These are phyloP conservation scores for Colletotrichum spinosum DNA, from an alignment of 2,329 filamentous ascomycete species.

Conservation along the genomic window DNA sequence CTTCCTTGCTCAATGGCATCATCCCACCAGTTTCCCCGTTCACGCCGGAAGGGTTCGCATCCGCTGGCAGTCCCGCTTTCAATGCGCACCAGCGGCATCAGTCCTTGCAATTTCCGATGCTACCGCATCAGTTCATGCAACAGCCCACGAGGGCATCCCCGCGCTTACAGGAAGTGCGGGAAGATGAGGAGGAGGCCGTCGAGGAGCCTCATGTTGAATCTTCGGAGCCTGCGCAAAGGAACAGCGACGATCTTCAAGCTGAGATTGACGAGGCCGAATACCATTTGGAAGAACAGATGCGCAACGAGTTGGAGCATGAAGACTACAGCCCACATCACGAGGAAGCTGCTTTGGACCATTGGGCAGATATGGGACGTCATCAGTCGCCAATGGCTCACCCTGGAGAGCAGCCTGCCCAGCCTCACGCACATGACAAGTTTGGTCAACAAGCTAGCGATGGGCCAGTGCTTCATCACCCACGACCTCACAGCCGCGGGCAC, in stretches of 20 bases:
- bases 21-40: slow-evolving; percentile 75
- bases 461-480: slow-evolving; percentile 75
- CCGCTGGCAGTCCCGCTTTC: slow-evolving; percentile 53
- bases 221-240: slow-evolving; percentile 59
- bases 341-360: slow-evolving; percentile 41
- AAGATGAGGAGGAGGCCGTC: slow-evolving; percentile 74
- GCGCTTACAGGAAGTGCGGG: slow-evolving; percentile 77
- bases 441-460: slow-evolving; percentile 65
- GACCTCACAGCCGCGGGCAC: slow-evolving; percentile 79
- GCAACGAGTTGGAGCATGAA: slow-evolving; percentile 82
- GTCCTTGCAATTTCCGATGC: slow-evolving; percentile 68
- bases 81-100: slow-evolving; percentile 68
- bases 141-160: slow-evolving; percentile 68
- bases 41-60: slow-evolving; percentile 61
- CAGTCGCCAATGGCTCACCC: slow-evolving; percentile 48
- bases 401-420: slow-evolving; percentile 60
- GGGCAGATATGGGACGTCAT: slow-evolving; percentile 15
- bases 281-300: slow-evolving; percentile 82
- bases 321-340: slow-evolving; percentile 77
- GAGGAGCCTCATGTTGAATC: slow-evolving; percentile 66
- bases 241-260: slow-evolving; percentile 79
- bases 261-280: slow-evolving; percentile 90
- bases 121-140: slow-evolving; percentile 67
- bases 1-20: slow-evolving; percentile 68
- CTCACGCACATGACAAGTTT: slow-evolving; percentile 60